Evolutionary conservation across 305 asterid species (phyloP).

Genomic region (Ruellia speciosa): DNA sequence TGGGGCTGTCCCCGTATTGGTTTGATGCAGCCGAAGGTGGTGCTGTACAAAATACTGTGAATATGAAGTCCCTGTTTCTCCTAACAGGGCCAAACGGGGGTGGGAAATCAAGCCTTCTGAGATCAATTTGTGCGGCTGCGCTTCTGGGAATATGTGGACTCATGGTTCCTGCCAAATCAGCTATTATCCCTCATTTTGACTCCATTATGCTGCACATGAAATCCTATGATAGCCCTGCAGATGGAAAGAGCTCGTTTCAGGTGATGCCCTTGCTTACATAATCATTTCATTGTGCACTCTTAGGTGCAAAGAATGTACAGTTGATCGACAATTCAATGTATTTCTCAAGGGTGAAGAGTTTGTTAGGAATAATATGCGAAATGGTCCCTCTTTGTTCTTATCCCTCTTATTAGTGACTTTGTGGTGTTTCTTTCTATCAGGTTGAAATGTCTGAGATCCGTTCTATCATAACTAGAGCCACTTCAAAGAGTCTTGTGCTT

Average conservation of each 20-base stretch:
- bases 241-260: constrained; percentile 98
- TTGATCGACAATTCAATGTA: too few relatives aligned
- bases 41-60: constrained; percentile 64
- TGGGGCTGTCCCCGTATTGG: constrained; percentile 89
- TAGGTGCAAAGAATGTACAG: too few relatives aligned
- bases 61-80: constrained; percentile 79
- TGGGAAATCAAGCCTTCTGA: constrained; percentile 85
- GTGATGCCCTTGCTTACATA: constrained; percentile 27
- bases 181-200: constrained; percentile 87
- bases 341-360: not conserved
- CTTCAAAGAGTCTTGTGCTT: constrained; percentile 84
- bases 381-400: too few relatives aligned
- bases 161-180: constrained; percentile 95
- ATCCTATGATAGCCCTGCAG: constrained; percentile 95
- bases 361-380: not conserved
- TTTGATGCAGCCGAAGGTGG: constrained; percentile 78
- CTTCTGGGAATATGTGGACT: constrained; percentile 82
- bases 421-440: constrained; percentile 30
- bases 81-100: constrained; percentile 98
- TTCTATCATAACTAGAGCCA: constrained; percentile 58
- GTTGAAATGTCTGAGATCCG: constrained; percentile 98
- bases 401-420: constrained; percentile 5
- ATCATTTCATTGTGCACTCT: too few relatives aligned
- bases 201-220: constrained; percentile 93
- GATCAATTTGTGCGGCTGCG: constrained; percentile 94